These are phyloP conservation scores for Dothistroma pini DNA, from an alignment of 2,329 filamentous ascomycete genomes.

Conservation along the genomic window DNA sequence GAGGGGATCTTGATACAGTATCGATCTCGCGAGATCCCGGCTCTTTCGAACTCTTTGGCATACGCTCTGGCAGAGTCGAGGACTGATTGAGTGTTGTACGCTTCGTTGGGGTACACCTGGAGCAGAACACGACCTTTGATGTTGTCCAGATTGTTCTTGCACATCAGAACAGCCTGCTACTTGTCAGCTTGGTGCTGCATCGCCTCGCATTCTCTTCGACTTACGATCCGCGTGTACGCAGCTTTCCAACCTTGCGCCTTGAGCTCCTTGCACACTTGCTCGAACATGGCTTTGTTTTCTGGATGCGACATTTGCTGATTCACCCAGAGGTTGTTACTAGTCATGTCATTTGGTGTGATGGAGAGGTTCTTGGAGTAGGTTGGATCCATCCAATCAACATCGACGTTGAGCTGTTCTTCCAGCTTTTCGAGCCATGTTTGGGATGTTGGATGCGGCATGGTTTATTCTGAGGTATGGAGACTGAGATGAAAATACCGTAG, in stretches of 20 bases:
- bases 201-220: neutral
- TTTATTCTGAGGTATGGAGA: neutral
- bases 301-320: constrained; percentile 23
- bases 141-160: constrained; percentile 23
- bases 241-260: constrained; percentile 22
- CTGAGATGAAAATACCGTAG: too few species aligned
- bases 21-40: constrained; percentile 31
- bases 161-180: constrained; percentile 19
- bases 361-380: constrained; percentile 20
- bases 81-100: constrained; percentile 17
- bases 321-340: constrained; percentile 21
- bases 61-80: constrained; percentile 21
- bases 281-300: constrained; percentile 21
- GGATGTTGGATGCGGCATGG: constrained; percentile 13
- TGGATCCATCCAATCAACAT: constrained; percentile 23
- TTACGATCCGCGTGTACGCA: constrained; percentile 21
- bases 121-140: constrained; percentile 23
- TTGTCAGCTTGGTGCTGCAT: constrained; percentile 1
- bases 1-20: constrained; percentile 62
- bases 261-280: constrained; percentile 22
- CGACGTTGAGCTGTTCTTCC: constrained; percentile 20
- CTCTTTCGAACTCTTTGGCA: constrained; percentile 31
- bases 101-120: constrained; percentile 22
- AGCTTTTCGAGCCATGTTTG: constrained; percentile 23
- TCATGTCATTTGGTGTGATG: constrained; percentile 23